phyloP scores from a whole-genome alignment of 108 stramenopile species.

The Chaetoceros tenuissimus region DNA sequence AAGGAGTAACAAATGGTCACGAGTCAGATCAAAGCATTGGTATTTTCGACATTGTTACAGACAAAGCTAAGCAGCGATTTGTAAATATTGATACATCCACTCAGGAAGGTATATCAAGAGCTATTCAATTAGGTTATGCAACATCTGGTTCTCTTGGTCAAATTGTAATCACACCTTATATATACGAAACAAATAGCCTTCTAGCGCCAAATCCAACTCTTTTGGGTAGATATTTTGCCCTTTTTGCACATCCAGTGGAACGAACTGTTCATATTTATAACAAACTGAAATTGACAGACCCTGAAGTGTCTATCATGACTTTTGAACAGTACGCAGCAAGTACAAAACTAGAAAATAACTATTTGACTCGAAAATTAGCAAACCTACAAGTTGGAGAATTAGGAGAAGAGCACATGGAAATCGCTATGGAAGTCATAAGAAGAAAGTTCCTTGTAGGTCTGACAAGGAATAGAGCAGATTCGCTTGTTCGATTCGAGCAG shows the following conservation, averaged over 20 bases:
- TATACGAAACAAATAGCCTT: conserved; percentile 41
- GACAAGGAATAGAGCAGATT: conserved; percentile 35
- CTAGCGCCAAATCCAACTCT: conserved; percentile 36
- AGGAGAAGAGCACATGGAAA: conserved; percentile 21
- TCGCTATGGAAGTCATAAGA: conserved; percentile 46
- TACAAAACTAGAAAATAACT: conserved; percentile 42
- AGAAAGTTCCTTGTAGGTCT: conserved; percentile 43
- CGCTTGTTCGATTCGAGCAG: conserved; percentile 45
- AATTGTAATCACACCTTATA: conserved; percentile 41
- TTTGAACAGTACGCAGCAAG: conserved; percentile 39
- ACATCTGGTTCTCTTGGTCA: conserved; percentile 42
- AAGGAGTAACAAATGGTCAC: conserved; percentile 51
- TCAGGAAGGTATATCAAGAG: conserved; percentile 35
- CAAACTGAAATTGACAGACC: conserved; percentile 31
- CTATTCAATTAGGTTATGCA: conserved; percentile 44
- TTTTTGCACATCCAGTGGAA: conserved; percentile 48
- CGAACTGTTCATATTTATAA: conserved; percentile 47
- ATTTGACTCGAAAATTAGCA: conserved; percentile 50
- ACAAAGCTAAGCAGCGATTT: conserved; percentile 29
- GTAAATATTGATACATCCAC: conserved; percentile 56
- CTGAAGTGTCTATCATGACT: too few relatives aligned
- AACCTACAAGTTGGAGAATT: conserved; percentile 33
- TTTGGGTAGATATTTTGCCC: conserved; percentile 34
- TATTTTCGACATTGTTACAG: conserved; percentile 41
- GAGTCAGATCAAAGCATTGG: conserved; percentile 34